Percentiles rank a stretch among this genome's conserved stretches.
Conservation (phyloP, 1,284 basidiomycete species). For the Dichomitus squalens region DNA sequence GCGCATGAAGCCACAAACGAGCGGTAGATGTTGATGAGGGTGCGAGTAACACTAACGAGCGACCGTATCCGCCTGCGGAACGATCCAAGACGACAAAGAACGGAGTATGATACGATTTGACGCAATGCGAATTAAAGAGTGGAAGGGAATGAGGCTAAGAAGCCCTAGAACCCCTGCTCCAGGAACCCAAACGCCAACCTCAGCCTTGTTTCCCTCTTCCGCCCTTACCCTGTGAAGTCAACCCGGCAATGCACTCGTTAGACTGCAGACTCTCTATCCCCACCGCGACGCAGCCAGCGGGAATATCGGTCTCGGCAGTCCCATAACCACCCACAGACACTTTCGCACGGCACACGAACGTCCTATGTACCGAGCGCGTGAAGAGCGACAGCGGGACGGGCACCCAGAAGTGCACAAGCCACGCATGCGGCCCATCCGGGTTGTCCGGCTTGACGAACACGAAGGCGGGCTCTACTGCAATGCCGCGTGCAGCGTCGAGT, state of each 20-base stretch:
- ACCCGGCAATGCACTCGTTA: neutral
- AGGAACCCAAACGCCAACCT: neutral
- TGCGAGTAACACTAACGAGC: too few relatives aligned
- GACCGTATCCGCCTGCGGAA: too few relatives aligned
- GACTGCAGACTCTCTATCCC: conserved; percentile 16
- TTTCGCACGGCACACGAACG: conserved; percentile 19
- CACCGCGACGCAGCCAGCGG: conserved; percentile 6
- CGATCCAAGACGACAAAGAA: too few relatives aligned
- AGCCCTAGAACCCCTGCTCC: too few relatives aligned
- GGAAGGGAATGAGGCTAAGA: neutral
- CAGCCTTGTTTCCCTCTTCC: neutral
- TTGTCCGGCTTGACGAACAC: conserved; percentile 5
- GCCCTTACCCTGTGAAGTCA: neutral
- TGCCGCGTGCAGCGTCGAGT: conserved; percentile 12
- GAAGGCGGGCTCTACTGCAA: conserved; percentile 16
- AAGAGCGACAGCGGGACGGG: conserved; percentile 23
- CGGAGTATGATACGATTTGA: neutral
- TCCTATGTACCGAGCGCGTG: conserved; percentile 11
- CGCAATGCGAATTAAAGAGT: neutral
- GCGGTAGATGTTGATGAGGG: conserved; percentile 28
- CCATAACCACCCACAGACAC: conserved; percentile 17
- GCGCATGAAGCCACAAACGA: too few relatives aligned
- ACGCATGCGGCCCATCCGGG: conserved; percentile 14
- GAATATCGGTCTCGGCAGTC: conserved; percentile 8
- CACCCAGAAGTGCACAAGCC: conserved; percentile 25